Evolutionary conservation across 495 filamentous ascomycete species (phyloP).

Genomic region (Penicillium desertorum): DNA sequence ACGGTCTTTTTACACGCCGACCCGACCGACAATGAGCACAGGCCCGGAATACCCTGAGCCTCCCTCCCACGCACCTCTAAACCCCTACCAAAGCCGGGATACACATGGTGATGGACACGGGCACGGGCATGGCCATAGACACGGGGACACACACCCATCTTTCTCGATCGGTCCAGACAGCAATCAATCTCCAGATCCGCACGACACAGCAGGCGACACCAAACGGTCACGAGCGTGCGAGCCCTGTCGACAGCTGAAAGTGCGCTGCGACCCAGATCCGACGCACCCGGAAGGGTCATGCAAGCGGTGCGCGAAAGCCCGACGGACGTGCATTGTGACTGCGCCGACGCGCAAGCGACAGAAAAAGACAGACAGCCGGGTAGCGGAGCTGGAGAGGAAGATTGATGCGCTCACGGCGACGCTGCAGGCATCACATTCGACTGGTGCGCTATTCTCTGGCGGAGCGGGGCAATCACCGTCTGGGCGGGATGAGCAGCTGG

Average conservation of each 20-base stretch:
- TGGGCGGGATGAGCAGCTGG: conserved; percentile 11
- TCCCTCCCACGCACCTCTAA: conserved; percentile 23
- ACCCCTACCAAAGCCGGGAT: conserved; percentile 5
- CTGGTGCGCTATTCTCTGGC: conserved; percentile 9
- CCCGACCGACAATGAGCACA: conserved; percentile 17
- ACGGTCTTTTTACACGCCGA: conserved; percentile 20
- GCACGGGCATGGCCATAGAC: background rate
- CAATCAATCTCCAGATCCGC: conserved; percentile 26
- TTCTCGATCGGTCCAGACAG: conserved; percentile 8
- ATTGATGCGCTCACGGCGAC: conserved; percentile 85
- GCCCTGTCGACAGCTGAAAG: conserved; percentile 85
- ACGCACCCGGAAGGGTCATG: conserved; percentile 64
- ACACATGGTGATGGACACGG: background rate
- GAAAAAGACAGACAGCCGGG: conserved; percentile 90
- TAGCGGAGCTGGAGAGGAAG: conserved; percentile 91
- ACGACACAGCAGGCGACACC: conserved; percentile 52
- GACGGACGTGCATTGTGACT: conserved; percentile 76
- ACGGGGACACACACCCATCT: background rate
- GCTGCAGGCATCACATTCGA: conserved; percentile 53
- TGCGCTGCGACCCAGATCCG: conserved; percentile 74
- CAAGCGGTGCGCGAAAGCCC: conserved; percentile 82
- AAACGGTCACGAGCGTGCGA: conserved; percentile 92
- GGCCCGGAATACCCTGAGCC: conserved; percentile 34
- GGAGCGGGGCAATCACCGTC: conserved; percentile 6
- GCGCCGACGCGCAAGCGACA: conserved; percentile 81